These are phyloP conservation scores for Podospora pseudocomata DNA, from an alignment of 495 filamentous ascomycete species.

Conservation along the genomic window DNA sequence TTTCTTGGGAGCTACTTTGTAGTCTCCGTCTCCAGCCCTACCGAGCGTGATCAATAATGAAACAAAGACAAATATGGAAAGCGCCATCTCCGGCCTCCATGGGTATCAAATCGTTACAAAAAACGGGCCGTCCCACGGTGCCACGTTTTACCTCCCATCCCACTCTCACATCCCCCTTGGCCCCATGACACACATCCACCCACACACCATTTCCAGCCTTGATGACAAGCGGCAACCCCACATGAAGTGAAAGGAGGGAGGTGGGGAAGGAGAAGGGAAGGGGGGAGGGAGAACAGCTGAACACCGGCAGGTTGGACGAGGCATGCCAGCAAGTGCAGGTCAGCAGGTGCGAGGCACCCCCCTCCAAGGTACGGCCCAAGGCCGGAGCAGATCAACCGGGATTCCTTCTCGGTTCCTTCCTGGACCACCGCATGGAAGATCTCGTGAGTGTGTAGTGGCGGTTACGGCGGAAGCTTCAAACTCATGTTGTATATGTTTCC, in stretches of 20 bases:
- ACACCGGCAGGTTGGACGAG: conserved; percentile 5
- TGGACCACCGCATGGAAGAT: neutral
- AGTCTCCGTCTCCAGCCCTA: conserved; percentile 10
- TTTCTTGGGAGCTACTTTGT: neutral
- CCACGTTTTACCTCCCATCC: neutral
- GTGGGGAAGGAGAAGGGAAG: conserved; percentile 1
- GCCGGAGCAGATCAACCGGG: neutral
- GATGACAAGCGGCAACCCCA: neutral
- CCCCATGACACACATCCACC: neutral
- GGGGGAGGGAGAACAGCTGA: neutral
- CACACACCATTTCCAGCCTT: conserved; percentile 20
- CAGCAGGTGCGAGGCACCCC: conserved; percentile 9
- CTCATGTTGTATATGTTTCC: neutral
- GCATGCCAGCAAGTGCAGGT: conserved; percentile 17
- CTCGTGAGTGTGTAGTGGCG: neutral
- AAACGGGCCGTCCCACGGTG: conserved; percentile 13
- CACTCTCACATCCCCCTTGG: neutral
- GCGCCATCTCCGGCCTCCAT: conserved; percentile 19
- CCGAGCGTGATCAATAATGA: conserved; percentile 12
- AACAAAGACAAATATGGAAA: conserved; percentile 18
- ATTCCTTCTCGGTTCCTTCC: neutral
- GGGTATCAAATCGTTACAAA: conserved; percentile 27
- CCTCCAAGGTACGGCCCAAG: neutral
- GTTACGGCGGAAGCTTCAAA: neutral
- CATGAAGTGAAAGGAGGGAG: neutral